Conservation (phyloP, 139 green algal species). For the Tetradesmus obliquus region DNA sequence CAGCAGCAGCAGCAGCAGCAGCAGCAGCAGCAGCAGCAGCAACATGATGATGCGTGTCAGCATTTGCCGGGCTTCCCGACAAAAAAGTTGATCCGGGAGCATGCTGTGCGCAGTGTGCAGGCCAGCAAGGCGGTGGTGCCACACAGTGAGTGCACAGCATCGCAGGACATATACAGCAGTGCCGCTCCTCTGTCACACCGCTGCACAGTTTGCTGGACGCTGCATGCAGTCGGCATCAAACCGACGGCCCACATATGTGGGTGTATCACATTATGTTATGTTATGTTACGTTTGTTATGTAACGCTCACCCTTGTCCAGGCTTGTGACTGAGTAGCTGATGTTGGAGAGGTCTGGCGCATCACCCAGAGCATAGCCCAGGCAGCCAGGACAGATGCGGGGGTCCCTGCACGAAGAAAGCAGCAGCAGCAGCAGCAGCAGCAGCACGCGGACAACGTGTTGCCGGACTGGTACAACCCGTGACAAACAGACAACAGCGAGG, state of each 20-base stretch:
- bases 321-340: constrained; percentile 51
- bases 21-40: no score
- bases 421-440: constrained; percentile 22
- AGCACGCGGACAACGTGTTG: neutral
- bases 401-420: constrained; percentile 43
- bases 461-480: neutral
- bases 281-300: neutral
- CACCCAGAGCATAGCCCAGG: constrained; percentile 58
- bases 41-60: no score
- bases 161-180: no score
- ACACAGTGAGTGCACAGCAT: neutral
- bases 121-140: neutral
- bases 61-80: no score
- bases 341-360: constrained; percentile 63
- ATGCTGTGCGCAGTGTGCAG: neutral
- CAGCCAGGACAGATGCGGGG: constrained; percentile 56
- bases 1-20: no score
- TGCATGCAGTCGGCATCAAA: no score
- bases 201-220: no score
- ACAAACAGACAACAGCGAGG: neutral
- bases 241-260: no score
- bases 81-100: no score
- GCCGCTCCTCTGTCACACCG: no score
- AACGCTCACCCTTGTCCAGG: constrained; percentile 47
- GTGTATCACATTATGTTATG: neutral